Percentiles rank a stretch among this genome's conserved stretches.
These are phyloP conservation scores for Populus tremula DNA, from an alignment of 345 rosid species.

Conservation along the genomic window DNA sequence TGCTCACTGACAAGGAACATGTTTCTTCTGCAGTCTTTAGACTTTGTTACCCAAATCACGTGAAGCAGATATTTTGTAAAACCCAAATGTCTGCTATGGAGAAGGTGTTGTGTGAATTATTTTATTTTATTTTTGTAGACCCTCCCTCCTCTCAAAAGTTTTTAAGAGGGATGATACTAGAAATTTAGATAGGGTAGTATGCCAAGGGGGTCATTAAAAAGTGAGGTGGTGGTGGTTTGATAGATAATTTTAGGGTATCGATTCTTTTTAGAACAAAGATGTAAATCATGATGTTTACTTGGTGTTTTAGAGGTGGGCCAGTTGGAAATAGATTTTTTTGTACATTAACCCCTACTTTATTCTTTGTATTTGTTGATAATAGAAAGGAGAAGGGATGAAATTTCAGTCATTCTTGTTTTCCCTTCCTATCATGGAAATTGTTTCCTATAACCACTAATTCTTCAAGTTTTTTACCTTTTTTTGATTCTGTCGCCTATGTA, in stretches of 20 bases:
- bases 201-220: background rate
- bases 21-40: conserved; percentile 9
- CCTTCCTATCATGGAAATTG: background rate
- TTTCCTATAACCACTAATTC: background rate
- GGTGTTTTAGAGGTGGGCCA: conserved; percentile 17
- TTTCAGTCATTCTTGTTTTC: background rate
- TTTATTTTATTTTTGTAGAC: conserved; percentile 20
- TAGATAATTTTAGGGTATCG: conserved; percentile 17
- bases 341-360: conserved; percentile 35
- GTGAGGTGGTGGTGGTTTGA: conserved; percentile 18
- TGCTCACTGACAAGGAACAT: conserved; percentile 8
- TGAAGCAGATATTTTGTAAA: conserved; percentile 10
- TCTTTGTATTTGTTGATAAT: conserved; percentile 44
- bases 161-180: conserved; percentile 1
- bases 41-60: conserved; percentile 12
- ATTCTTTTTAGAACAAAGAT: conserved; percentile 41
- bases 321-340: conserved; percentile 23
- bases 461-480: background rate
- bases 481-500: background rate
- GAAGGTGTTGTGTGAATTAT: conserved; percentile 10
- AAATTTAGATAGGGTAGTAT: conserved; percentile 3
- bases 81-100: conserved; percentile 4
- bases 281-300: conserved; percentile 32
- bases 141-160: background rate
- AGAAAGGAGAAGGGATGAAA: conserved; percentile 23